Percentiles rank a stretch among this genome's conserved stretches.
Evolutionary conservation across 345 rosid species (phyloP).

Genomic region (Hibiscus mutabilis): DNA sequence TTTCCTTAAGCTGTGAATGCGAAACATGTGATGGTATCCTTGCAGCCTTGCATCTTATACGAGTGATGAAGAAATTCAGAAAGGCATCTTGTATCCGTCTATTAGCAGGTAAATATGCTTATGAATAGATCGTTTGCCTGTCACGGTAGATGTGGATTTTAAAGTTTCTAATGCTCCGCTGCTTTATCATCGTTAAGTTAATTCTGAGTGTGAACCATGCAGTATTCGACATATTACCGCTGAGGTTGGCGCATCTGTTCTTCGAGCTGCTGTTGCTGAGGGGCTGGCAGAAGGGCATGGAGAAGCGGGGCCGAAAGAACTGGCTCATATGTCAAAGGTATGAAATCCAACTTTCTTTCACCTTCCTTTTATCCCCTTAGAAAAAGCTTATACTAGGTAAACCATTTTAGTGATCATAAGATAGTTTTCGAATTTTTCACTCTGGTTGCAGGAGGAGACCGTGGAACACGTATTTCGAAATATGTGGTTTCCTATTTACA

Average conservation of each 20-base stretch:
- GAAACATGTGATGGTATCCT: constrained; percentile 7
- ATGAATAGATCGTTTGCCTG: constrained; percentile 3
- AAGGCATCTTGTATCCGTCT: constrained; percentile 83
- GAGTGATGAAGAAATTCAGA: constrained; percentile 70
- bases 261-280: constrained; percentile 75
- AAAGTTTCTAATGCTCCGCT: too few species aligned
- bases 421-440: too few species aligned
- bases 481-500: constrained; percentile 94
- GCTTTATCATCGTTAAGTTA: background rate
- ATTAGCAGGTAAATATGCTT: constrained; percentile 47
- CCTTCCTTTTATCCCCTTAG: background rate
- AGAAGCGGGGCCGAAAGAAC: constrained; percentile 67
- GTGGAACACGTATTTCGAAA: constrained; percentile 49
- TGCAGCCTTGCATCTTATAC: constrained; percentile 98
- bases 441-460: constrained; percentile 65
- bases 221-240: constrained; percentile 90
- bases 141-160: background rate
- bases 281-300: constrained; percentile 79
- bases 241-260: constrained; percentile 92
- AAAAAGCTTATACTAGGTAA: background rate
- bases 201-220: constrained; percentile 23
- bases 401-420: too few species aligned
- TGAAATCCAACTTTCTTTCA: background rate
- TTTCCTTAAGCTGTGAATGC: constrained; percentile 16
- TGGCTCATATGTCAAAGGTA: constrained; percentile 79